Evolutionary conservation across 345 rosid genomes (phyloP), one percentile per base, ranked within the genome.

Genomic region (Acer negundo): DNA sequence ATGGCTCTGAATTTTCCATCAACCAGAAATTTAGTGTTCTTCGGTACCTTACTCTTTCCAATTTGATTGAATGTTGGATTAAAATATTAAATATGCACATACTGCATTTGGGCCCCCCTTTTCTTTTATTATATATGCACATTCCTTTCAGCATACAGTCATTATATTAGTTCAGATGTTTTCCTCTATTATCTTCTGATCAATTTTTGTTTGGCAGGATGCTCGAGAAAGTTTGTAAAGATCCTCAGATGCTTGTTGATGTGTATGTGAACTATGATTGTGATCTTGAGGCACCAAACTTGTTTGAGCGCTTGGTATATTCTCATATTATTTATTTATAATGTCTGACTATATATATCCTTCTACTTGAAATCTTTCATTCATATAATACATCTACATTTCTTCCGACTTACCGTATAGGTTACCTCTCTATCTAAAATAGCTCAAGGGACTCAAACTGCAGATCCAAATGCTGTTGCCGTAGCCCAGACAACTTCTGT

Each of bases 231-330:
- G 90, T 94, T 63, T 94, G 97, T 82, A 93, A 86, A 83, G 97
- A 96, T 87, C 90, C 99, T 70, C 98, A 96, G 81, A 90, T 91
- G 95, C 99, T 96, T 83, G 95, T 96, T 82, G 99, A 96, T 84
- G 88, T 96, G 69, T 96, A 86, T 87, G 98, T 94, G 83, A 96
- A 94, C 80, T 96, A 96, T 82, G 99, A 96, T 73, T 94, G 99
- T 81, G 99, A 94, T 94, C 94, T 91, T 73, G 97, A 94, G 87
- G 95, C 99, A 68, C 97, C 99, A 1, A 96, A 94, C 88, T 88
- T 96, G 87, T 96, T 96, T 89, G 98, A 96, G 85, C 97, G 99
- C 89, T 86, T 91, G 98, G 99, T 96, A 80, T 42, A 70, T 44
- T 42, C 58, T 40, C 63, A 47, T 79, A 62, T 75, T 77, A 62